Percentiles rank a stretch among this genome's conserved stretches.
These are phyloP conservation scores for Sanghuangporus sanghuang DNA, from an alignment of 1,284 basidiomycete genomes.

Conservation along the genomic window DNA sequence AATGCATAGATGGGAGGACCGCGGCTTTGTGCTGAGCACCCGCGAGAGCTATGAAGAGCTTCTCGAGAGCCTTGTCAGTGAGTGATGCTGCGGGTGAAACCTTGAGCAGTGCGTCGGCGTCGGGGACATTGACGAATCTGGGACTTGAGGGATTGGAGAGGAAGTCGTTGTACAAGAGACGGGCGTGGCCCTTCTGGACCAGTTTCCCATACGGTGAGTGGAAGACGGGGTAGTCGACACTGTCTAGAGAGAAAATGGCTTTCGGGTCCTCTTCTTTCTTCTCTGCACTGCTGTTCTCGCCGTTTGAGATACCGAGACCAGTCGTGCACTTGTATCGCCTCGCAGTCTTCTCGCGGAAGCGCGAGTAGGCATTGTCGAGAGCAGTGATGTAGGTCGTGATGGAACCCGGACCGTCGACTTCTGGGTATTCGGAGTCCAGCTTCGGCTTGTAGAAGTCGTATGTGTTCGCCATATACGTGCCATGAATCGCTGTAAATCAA, in stretches of 20 bases:
- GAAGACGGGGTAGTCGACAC: slow-evolving; percentile 89
- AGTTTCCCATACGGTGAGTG: slow-evolving; percentile 98
- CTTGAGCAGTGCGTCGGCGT: slow-evolving; percentile 64
- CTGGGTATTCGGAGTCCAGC: slow-evolving; percentile 90
- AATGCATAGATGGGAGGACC: slow-evolving; percentile 75
- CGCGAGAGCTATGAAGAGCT: slow-evolving; percentile 78
- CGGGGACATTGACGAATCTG: slow-evolving; percentile 70
- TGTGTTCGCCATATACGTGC: slow-evolving; percentile 95
- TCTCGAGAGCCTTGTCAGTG: slow-evolving; percentile 93
- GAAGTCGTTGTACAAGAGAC: slow-evolving; percentile 92
- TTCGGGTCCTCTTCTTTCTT: slow-evolving; percentile 30
- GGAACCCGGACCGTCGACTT: slow-evolving; percentile 96
- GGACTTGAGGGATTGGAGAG: slow-evolving; percentile 70
- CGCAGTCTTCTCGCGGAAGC: slow-evolving; percentile 82
- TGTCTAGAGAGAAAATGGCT: slow-evolving; percentile 61
- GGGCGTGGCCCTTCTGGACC: slow-evolving; percentile 96
- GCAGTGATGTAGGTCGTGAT: slow-evolving; percentile 94
- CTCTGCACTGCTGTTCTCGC: slow-evolving; percentile 29
- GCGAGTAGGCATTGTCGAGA: slow-evolving; percentile 85
- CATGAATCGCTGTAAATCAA: slow-evolving; percentile 77
- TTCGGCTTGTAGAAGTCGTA: slow-evolving; percentile 99
- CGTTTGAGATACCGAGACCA: slow-evolving; percentile 31
- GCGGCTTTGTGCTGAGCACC: slow-evolving; percentile 69
- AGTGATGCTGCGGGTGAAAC: slow-evolving; percentile 71
- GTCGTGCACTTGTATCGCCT: slow-evolving; percentile 49